Evolutionary conservation across 225 moss, liverwort and hornwort species (phyloP), one percentile per base, ranked within the genome.

Genomic region (Bryoerythrophyllum caledonicum): DNA sequence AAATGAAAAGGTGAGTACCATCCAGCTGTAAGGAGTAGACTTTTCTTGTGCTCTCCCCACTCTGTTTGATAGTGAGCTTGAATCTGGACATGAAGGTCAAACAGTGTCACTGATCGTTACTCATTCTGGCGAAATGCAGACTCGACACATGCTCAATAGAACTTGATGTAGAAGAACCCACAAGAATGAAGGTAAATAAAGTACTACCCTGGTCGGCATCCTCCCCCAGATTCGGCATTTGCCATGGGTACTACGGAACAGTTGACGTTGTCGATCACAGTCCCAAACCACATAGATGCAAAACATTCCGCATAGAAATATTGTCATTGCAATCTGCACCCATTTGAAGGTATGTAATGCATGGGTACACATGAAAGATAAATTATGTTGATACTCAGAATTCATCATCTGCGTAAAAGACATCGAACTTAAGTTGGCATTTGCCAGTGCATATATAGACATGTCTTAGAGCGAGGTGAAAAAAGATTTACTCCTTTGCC

Each of bases 151-250:
- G 28, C 15, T 58, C 43, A 48, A 28, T 72, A 72, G 44, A 73
- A 63, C 63, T 12, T 16, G 68, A 11, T 6, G 68, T 23, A 46
- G 32, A 64, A 51, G 25, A 74, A 53, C 34, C 51, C 28, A 48
- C 53, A 34, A 23, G 32, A 75, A 46, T 32, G 26, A 19, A 17
- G 17, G 56, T 5, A 70, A 43, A 27, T 38, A 54, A n/a, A n/a
- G 41, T 35, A 27, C 30, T 44, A 72, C 88, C 86, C 83, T 89
- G 40, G 83, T 81, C 74, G 88, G 88, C 75, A 89, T 76, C 43
- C 77, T 83, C 54, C 88, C 88, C 88, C 88, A 89, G 20, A 89
- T 89, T 75, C 83, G 81, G 65, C 88, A 89, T 86, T 86, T 89
- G 65, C 88, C 88, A 66, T 83, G 86, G 71, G 86, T 71, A 63